Evolutionary conservation across 208 protist genomes (phyloP), one percentile per base, ranked within the genome.

Genomic region (Histomonas meleagridis): DNA sequence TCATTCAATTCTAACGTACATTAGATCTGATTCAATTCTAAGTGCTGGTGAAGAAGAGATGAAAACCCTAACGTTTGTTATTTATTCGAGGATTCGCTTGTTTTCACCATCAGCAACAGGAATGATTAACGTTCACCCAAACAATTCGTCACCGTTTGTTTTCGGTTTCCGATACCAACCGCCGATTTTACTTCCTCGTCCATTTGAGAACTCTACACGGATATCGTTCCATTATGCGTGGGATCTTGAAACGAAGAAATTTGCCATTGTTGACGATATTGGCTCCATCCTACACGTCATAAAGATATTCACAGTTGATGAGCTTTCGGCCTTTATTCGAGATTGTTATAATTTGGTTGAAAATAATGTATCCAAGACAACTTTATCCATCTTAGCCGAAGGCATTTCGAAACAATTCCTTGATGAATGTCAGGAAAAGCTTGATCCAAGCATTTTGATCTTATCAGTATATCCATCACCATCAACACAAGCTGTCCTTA

Each of bases 101-200:
- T 51, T 86, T 12, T 86, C 76, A 9, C 23, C 40, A 12, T 38
- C 46, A n/a, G 46, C 76, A 32, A 55, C 32, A 38, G 76, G 76
- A 32, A 86, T 55, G 76, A 51, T 51, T 35, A 12, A 86, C 18
- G n/a, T 86, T 38, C 14, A 16, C 18, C 23, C 40, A 12, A 5
- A 46, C 10, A 46, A 86, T 3, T 46, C 76, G 55, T 40, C 76
- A 0, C 51, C 46, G 14, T n/a, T 86, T 0, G 51, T 86, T 28
- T 86, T 86, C 46, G 76, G 76, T 10, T 86, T 86, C 46, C 43
- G 76, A 0, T 86, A 86, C 46, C 76, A 86, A 28, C 76, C 76
- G 32, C 76, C 76, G 32, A 55, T 86, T 28, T 55, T 86, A 18
- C 16, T 86, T 1, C 40, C n/a, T 38, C 40, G 46, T 32, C n/a